Evolutionary conservation across 768 basidiomycete genomes (phyloP), one percentile per base, ranked within the genome.

Genomic region (Fistulinella prunicolor): DNA sequence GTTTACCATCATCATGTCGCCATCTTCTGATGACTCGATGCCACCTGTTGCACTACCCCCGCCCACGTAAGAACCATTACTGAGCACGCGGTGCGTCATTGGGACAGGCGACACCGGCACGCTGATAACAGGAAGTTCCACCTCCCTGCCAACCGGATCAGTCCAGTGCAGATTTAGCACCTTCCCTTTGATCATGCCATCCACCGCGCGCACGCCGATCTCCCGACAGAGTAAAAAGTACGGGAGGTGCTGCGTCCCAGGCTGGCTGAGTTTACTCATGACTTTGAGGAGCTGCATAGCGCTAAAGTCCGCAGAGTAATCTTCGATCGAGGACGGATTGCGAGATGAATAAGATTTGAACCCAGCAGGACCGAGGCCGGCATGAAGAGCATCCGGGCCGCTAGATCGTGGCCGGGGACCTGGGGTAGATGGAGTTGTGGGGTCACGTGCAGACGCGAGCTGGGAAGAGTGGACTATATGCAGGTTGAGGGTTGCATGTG

Each of bases 401-500:
- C 68, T 66, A n/a, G 65, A 68, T 23, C 64, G 61, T 22, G 66
- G 68, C 8, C 66, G 64, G 36, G 64, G 59, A 39, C 60, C 68
- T 26, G 66, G 62, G 14, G 64, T 67, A 38, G 63, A 65, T 21
- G 55, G 65, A 51, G 54, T 66, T 19, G 49, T 67, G 45, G 59
- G 64, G 24, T 66, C 62, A 56, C 65, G 67, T 42, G 67, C 58
- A 49, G 69, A 64, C 0, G 76, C 62, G 1, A 80, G 68, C 60
- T 89, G 86, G 2, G 85, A 84, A 2, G 88, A 85, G 57, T 92
- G 89, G 44, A 93, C 87, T 63, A 93, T 86, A 62, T 93, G 90
- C 13, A 93, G 78, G 55, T 93, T 92, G 46, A 93, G 77, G 1
- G 89, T 72, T 1, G 88, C 76, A 49, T 92, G 86, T 0, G 90